These are phyloP conservation scores for Fusarium haematococcum DNA, from an alignment of 2,329 filamentous ascomycete species.

Conservation along the genomic window DNA sequence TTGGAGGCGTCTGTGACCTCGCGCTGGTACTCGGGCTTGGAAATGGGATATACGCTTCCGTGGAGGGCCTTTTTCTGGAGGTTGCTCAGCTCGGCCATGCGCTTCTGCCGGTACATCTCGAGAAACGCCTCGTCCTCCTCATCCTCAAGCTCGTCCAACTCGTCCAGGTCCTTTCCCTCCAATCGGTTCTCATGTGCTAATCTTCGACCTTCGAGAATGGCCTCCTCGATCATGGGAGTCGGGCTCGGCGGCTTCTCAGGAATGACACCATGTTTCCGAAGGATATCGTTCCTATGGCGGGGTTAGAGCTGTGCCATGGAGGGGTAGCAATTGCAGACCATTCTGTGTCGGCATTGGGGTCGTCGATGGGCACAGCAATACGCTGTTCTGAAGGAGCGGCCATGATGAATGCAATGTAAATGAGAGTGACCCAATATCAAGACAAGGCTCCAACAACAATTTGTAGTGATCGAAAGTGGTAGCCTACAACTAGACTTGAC, in stretches of 20 bases:
- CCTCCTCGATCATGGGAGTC: conserved; percentile 96
- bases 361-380: conserved; percentile 86
- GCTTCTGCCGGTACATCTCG: conserved; percentile 87
- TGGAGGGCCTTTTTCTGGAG: conserved; percentile 83
- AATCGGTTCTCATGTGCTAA: conserved; percentile 92
- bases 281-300: conserved; percentile 88
- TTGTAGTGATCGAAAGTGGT: conserved; percentile 19
- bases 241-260: conserved; percentile 98
- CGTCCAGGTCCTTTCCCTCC: conserved; percentile 94
- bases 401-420: conserved; percentile 55
- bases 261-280: conserved; percentile 95
- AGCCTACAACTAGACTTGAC: conserved; percentile 22
- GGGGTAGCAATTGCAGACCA: conserved; percentile 69
- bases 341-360: conserved; percentile 98
- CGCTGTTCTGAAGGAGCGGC: conserved; percentile 72
- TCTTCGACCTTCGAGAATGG: conserved; percentile 83
- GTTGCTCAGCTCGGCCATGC: conserved; percentile 82
- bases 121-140: conserved; percentile 95
- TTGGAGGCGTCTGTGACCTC: conserved; percentile 93
- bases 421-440: not conserved
- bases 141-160: conserved; percentile 93
- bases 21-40: conserved; percentile 91
- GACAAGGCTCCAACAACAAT: not conserved
- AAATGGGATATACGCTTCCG: conserved; percentile 91
- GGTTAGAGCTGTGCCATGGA: conserved; percentile 44